Conservation (phyloP, 2,329 filamentous ascomycete genomes). For the Seiridium unicorne region DNA sequence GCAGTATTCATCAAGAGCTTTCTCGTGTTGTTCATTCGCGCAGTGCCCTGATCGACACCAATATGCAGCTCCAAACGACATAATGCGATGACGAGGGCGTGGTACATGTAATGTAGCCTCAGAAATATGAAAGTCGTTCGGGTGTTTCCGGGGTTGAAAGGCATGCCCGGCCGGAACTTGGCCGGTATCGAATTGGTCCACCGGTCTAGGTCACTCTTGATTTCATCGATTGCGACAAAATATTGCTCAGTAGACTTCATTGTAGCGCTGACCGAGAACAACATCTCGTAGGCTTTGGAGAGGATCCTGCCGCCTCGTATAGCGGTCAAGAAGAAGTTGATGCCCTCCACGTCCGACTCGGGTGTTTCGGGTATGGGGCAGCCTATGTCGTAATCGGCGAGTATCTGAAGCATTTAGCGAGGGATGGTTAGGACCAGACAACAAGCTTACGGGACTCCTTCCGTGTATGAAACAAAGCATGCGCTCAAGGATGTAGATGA, state of each 20-base stretch:
- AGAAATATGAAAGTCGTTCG: neutral
- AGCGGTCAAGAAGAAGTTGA: conserved; percentile 2
- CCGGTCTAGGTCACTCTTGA: neutral
- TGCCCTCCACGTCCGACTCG: conserved; percentile 1
- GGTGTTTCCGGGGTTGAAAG: neutral
- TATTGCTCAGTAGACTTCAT: conserved; percentile 4
- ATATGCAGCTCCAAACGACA: conserved; percentile 5
- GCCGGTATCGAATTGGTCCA: neutral
- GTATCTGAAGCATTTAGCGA: neutral
- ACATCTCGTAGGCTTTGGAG: conserved; percentile 1
- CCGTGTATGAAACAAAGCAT: conserved; percentile 2
- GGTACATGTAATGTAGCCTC: neutral
- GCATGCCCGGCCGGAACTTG: conserved; percentile 2
- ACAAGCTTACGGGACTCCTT: neutral
- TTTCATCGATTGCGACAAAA: neutral
- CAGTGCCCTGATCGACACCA: neutral
- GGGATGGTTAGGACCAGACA: neutral
- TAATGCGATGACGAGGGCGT: conserved; percentile 1
- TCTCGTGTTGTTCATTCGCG: neutral
- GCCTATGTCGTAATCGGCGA: conserved; percentile 6
- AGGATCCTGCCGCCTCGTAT: neutral
- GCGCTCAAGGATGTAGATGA: neutral
- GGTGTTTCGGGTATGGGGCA: conserved; percentile 1
- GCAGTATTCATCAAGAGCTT: conserved; percentile 4
- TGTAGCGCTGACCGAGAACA: conserved; percentile 4